These are phyloP conservation scores for sweet orange (Citrus sinensis) DNA, from an alignment of 345 rosid species.

Conservation along the genomic window DNA sequence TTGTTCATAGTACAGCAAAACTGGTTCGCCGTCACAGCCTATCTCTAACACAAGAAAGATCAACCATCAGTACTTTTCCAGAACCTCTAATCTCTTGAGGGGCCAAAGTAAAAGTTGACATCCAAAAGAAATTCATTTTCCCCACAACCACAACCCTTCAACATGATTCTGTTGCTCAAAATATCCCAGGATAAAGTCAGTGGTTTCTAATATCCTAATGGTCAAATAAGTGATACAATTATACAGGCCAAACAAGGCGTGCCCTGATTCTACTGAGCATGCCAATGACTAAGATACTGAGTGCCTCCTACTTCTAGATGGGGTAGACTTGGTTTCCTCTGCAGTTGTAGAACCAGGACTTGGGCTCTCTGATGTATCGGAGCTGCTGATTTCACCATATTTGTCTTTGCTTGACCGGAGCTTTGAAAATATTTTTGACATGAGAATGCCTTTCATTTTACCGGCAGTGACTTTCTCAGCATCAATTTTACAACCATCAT, in stretches of 20 bases:
- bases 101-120: constrained; percentile 2
- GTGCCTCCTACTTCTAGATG: constrained; percentile 68
- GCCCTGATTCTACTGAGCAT: background rate
- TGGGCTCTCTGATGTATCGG: constrained; percentile 67
- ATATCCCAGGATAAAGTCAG: constrained; percentile 16
- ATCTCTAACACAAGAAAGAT: background rate
- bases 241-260: constrained; percentile 25
- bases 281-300: constrained; percentile 35
- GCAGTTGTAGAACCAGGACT: constrained; percentile 49
- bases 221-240: constrained; percentile 22
- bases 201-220: constrained; percentile 26
- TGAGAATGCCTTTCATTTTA: constrained; percentile 54
- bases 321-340: constrained; percentile 71
- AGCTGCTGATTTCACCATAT: constrained; percentile 59
- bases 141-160: constrained; percentile 7
- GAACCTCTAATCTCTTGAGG: constrained; percentile 12
- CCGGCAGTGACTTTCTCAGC: constrained; percentile 33
- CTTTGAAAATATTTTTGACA: constrained; percentile 56
- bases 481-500: constrained; percentile 26
- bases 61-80: constrained; percentile 1
- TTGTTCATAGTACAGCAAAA: background rate
- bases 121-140: constrained; percentile 16
- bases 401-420: constrained; percentile 62
- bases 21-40: background rate
- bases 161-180: constrained; percentile 11